Evolutionary conservation across 176 grass and related monocot species (phyloP), one percentile per base, ranked within the genome.

Genomic region (Musa acuminata): DNA sequence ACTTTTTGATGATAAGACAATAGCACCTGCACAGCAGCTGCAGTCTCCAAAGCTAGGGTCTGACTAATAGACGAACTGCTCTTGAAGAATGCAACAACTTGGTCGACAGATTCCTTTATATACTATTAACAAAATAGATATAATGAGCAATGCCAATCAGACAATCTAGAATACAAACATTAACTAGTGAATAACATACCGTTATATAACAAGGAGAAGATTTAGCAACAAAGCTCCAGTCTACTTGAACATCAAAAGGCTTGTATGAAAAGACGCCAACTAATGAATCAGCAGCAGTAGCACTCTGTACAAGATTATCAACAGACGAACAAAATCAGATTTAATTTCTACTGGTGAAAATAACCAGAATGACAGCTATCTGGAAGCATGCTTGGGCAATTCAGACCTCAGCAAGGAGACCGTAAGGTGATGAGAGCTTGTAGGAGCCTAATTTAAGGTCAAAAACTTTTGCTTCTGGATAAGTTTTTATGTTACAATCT

Each of bases 141-240:
- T 35, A 76, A 82, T 82, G 51, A 79, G 68, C 23, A 64, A 63
- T 53, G 17, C 21, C 51, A 69, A 48, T 12, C 71, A 69, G n/a
- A 72, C 80, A 81, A 25, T 60, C 64, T 43, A 62, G 25, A 79
- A 13, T 54, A 24, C 19, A 58, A 65, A 67, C 26, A 27, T 68
- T 62, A 64, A n/a, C 49, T 8, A 81, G 4, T 43, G 81, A 71
- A 63, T 77, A 85, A n/a, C 83, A 83, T 87, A 97, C 94, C 79
- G 90, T 97, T 75, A 97, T 85, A 83, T 93, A 97, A 82, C 90
- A 97, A 79, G 94, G 94, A 67, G 90, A 90, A 78, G 90, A 90
- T 90, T 86, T 92, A 72, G 93, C 93, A 81, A 82, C 85, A 73
- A 97, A 93, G 85, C 87, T 97, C 93, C 93, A 97, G 80, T 97